These are phyloP conservation scores for Alternaria metachromatica DNA, from an alignment of 2,329 filamentous ascomycete genomes.

Conservation along the genomic window DNA sequence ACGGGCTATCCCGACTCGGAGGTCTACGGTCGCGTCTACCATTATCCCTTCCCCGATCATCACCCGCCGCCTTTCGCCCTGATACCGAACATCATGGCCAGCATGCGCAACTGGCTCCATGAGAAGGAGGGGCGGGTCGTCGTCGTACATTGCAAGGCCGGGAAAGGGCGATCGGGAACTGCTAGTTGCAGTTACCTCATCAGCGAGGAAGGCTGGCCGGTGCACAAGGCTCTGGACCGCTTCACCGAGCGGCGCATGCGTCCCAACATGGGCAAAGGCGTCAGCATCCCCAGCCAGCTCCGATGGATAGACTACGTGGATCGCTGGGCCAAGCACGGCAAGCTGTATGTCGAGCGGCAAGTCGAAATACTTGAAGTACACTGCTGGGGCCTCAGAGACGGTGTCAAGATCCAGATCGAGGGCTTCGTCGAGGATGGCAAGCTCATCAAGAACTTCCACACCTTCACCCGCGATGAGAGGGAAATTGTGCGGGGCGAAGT, in stretches of 20 bases:
- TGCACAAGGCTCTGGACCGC: conserved; percentile 67
- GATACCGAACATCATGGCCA: conserved; percentile 86
- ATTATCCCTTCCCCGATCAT: conserved; percentile 97
- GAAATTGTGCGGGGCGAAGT: conserved; percentile 67
- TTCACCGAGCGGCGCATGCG: conserved; percentile 90
- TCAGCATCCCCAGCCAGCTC: conserved; percentile 91
- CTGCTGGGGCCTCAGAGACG: conserved; percentile 84
- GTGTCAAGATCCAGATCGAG: conserved; percentile 85
- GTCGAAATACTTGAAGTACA: conserved; percentile 90
- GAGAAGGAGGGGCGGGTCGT: conserved; percentile 68
- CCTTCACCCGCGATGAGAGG: conserved; percentile 76
- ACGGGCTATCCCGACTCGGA: conserved; percentile 93
- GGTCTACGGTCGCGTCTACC: conserved; percentile 82
- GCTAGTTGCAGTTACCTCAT: conserved; percentile 89
- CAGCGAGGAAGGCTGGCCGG: conserved; percentile 77
- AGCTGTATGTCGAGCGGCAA: conserved; percentile 80
- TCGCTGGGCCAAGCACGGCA: conserved; percentile 77
- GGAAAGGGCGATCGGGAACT: conserved; percentile 91
- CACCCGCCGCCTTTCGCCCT: conserved; percentile 93
- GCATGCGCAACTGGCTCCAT: conserved; percentile 86
- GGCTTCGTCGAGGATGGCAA: conserved; percentile 90
- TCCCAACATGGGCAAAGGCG: conserved; percentile 83
- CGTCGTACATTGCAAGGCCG: conserved; percentile 96
- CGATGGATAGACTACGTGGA: conserved; percentile 90
- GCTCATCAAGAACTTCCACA: conserved; percentile 82